Evolutionary conservation across 768 basidiomycete genomes (phyloP).

Genomic region (Hemileccinum rubropunctum): DNA sequence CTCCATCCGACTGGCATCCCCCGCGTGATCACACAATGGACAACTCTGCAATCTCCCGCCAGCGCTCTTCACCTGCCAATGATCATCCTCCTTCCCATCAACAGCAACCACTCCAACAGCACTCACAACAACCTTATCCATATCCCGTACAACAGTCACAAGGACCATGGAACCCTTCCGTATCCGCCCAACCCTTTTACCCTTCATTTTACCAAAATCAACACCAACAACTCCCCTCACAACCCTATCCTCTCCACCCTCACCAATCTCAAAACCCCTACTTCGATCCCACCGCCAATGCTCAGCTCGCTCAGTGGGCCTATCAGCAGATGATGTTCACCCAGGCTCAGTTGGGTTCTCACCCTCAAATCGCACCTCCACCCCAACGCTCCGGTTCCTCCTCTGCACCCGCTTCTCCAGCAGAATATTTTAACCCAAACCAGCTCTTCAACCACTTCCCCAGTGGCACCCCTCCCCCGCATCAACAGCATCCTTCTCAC

Average conservation of each 20-base stretch:
- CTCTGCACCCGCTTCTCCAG: conserved; percentile 36
- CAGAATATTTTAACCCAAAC: conserved; percentile 59
- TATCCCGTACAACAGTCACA: conserved; percentile 72
- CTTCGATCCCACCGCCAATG: conserved; percentile 73
- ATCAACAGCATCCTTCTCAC: conserved; percentile 38
- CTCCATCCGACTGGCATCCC: conserved; percentile 71
- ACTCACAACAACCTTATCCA: conserved; percentile 46
- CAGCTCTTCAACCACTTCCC: conserved; percentile 67
- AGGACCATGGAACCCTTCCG: conserved; percentile 66
- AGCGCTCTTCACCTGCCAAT: conserved; percentile 60
- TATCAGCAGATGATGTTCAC: conserved; percentile 92
- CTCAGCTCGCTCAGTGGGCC: conserved; percentile 81
- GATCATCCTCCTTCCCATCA: conserved; percentile 39
- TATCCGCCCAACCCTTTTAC: conserved; percentile 69
- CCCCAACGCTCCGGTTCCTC: conserved; percentile 40
- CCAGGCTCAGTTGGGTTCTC: conserved; percentile 42
- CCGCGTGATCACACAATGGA: conserved; percentile 67
- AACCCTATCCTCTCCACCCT: conserved; percentile 46
- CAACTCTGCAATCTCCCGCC: conserved; percentile 45
- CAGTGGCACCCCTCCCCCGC: conserved; percentile 68
- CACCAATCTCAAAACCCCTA: conserved; percentile 52
- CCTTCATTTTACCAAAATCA: conserved; percentile 76
- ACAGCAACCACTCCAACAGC: conserved; percentile 22
- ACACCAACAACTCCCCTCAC: conserved; percentile 51
- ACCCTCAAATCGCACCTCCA: conserved; percentile 19